Base-by-base conservation (phyloP, 2,329 filamentous ascomycete genomes). In the Alternaria sp. region DNA sequence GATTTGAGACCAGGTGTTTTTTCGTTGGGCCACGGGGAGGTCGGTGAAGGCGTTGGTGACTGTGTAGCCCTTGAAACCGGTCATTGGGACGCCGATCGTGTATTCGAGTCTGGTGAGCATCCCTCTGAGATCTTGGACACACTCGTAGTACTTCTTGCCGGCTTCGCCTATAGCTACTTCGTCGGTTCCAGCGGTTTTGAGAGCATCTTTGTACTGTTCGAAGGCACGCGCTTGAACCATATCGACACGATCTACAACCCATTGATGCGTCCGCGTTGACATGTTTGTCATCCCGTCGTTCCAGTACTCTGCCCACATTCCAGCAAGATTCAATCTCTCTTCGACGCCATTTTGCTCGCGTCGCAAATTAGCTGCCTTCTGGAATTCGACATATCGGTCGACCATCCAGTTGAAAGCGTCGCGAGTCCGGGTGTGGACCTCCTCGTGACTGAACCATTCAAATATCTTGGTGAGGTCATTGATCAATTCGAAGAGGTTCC, bases 301-400 rank as follows among this genome's bases (percentile, higher is more conserved):
- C 43, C 61, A 66, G 52, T 67, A 73, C 23, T 70, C 67, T 4
- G 61, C 67, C 68, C 69, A 73, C 64, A 68, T 65, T 6, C 62
- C 66, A 19, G 67, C 61, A n/a, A 71, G 13, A 36, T 71, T 43
- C 7, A 73, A 30, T 19, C 25, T 66, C 28, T 68, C 63, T 21
- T 10, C 6, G 5, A 65, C 43, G 0, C 65, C 68, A 9, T 54
- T 59, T 11, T 55, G 28, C 19, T 63, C 67, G 32, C 70, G 67
- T 5, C 59, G 66, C 19, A 53, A 43, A 57, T 73, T 71, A 4
- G 58, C 55, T 5, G 69, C 64, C 5, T 17, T 28, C 28, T 64
- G 67, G 25, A 70, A 70, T 12, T 66, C 59, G 12, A 59, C 59
- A 25, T 66, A 63, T 23, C 58, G 51, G 13, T 67, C 59, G 17